Conservation (phyloP, 768 basidiomycete genomes). For the Crassisporium funariophilum region DNA sequence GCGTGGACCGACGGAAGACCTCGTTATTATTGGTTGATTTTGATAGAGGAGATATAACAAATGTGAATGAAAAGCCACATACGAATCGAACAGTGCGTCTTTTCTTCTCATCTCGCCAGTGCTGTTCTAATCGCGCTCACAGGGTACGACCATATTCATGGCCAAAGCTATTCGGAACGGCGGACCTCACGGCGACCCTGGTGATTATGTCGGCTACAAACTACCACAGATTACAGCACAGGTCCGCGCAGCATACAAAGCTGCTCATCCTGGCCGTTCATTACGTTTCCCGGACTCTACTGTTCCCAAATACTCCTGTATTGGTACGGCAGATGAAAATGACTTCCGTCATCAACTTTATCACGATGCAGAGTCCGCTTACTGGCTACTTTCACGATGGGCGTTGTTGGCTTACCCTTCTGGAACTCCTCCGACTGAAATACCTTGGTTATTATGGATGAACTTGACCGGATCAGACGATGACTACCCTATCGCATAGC, state of each 20-base stretch:
- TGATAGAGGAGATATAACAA: background rate
- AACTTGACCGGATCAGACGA: no score
- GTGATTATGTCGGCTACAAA: background rate
- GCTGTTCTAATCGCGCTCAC: background rate
- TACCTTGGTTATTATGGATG: background rate
- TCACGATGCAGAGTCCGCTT: conserved; percentile 8
- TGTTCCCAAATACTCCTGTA: background rate
- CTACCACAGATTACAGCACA: background rate
- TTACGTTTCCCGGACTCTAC: background rate
- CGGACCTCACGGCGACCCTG: background rate
- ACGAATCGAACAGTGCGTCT: conserved; percentile 2
- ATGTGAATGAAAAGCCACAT: background rate
- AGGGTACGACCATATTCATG: conserved; percentile 12
- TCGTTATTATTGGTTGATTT: conserved; percentile 9
- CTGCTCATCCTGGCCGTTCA: background rate
- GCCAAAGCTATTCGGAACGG: conserved; percentile 8
- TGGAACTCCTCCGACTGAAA: background rate
- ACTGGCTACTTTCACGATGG: conserved; percentile 8
- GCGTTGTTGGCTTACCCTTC: conserved; percentile 2
- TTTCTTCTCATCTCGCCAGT: background rate
- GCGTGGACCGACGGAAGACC: background rate
- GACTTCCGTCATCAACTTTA: conserved; percentile 3
- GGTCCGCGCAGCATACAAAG: background rate
- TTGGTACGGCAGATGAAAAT: background rate
- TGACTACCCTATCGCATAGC: no score